Evolutionary conservation across 23 red algal genomes (phyloP), one percentile per base, ranked within the genome.

Genomic region (Agarophyton chilense): DNA sequence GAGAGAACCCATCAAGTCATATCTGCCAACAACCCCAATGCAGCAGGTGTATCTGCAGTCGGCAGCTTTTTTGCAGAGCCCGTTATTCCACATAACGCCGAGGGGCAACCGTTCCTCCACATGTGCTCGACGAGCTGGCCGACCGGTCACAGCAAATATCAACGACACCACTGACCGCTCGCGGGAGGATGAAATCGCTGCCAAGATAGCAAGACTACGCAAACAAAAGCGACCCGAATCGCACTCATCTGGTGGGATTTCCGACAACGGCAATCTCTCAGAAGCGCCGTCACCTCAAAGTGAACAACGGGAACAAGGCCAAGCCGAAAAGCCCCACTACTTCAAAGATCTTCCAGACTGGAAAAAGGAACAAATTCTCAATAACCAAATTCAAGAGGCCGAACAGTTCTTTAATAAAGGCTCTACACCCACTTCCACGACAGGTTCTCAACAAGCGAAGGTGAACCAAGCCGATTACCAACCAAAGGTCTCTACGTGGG

Each of bases 401-500:
- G 91, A 94, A 53, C 36, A 53, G 29, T 94, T 94, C 63, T 79
- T 94, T 46, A 84, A 62, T 42, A 52, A 49, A 16, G 44, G 65
- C 13, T 46, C 78, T 34, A 11, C 33, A 12, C 32, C 40, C 36
- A 18, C 75, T 46, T 19, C 63, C 4, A 29, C 28, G 1, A 31
- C 22, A 55, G 78, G 66, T 7, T 31, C 57, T 18, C 57, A 55
- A 6, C 21, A 61, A 38, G 41, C 32, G 0, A 52, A 77, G 19
- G 22, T 19, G 38, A 52, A 31, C 31, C 32, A 77, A 57, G 47
- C 14, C 2, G 78, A 74, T 0, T 94, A 98, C 90, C 71, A 98
- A 65, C 95, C 95, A 4, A 93, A 86, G 39, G 95, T 98, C 36
- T 82, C 90, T 6, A 98, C 95, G 13, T 98, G 95, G 95, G 95